phyloP scores from a whole-genome alignment of 768 basidiomycete genomes.

The Solioccasus polychromus region DNA sequence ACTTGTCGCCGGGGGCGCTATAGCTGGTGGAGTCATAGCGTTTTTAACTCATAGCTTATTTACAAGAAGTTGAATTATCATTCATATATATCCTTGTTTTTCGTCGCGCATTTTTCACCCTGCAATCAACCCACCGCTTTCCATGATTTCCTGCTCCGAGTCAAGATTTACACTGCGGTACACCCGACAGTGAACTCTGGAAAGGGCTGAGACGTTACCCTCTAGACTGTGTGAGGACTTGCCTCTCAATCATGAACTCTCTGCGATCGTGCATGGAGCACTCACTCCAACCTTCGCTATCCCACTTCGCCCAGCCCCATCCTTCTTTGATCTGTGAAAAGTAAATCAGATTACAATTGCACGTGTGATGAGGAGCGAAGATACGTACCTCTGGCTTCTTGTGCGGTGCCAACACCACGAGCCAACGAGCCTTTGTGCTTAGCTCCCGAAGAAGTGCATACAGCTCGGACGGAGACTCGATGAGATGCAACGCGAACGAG shows the following conservation, averaged over 20 bases:
- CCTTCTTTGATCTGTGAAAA: conserved; percentile 54
- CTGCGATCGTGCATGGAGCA: conserved; percentile 38
- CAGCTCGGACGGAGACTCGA: conserved; percentile 57
- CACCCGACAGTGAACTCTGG: conserved; percentile 30
- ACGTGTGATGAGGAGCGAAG: background rate
- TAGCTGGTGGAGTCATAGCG: conserved; percentile 24
- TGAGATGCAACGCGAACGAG: conserved; percentile 72
- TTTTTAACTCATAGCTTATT: conserved; percentile 23
- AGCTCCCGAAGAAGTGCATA: conserved; percentile 66
- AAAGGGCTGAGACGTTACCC: background rate
- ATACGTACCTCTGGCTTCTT: conserved; percentile 68
- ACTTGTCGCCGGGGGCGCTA: conserved; percentile 30
- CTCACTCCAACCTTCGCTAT: conserved; percentile 45
- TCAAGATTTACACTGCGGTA: conserved; percentile 24
- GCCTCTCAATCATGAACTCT: conserved; percentile 51
- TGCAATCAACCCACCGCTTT: conserved; percentile 3
- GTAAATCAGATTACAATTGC: background rate
- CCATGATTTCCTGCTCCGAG: background rate
- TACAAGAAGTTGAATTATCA: conserved; percentile 11
- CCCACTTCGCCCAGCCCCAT: conserved; percentile 68
- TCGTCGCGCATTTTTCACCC: background rate
- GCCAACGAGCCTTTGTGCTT: conserved; percentile 58
- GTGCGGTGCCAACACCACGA: conserved; percentile 69
- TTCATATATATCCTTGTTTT: conserved; percentile 6
- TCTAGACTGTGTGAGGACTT: conserved; percentile 1